A percentile compares a stretch with the other conserved stretches of the same genome.
Conservation (phyloP, 1,284 basidiomycete species). For the Agroathelia rolfsii region DNA sequence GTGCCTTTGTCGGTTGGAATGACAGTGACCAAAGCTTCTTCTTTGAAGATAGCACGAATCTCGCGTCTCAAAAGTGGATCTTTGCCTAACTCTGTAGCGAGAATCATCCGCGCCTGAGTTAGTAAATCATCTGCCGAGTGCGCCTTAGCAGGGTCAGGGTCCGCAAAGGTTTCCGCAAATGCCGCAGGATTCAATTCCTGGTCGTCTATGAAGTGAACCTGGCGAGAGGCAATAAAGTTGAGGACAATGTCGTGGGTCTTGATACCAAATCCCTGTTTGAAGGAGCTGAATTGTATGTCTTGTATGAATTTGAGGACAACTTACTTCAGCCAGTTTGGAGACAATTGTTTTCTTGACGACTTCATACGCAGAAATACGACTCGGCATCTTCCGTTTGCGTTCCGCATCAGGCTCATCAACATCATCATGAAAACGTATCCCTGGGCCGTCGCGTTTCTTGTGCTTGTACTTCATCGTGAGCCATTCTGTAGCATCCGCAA, state of each 20-base stretch:
- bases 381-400: conserved; percentile 74
- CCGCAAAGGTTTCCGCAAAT: conserved; percentile 73
- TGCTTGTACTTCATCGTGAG: conserved; percentile 78
- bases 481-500: conserved; percentile 91
- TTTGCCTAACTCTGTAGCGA: conserved; percentile 86
- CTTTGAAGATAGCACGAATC: conserved; percentile 71
- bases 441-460: conserved; percentile 54
- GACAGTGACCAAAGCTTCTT: conserved; percentile 73
- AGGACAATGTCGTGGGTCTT: conserved; percentile 70
- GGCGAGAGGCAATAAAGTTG: conserved; percentile 57
- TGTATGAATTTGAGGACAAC: conserved; percentile 15
- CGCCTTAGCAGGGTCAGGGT: conserved; percentile 48
- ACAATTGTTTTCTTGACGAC: conserved; percentile 73
- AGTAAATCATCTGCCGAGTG: conserved; percentile 53
- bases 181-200: conserved; percentile 62
- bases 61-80: conserved; percentile 84
- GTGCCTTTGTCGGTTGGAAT: conserved; percentile 89
- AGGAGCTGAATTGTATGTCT: too few species aligned
- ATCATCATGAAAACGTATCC: conserved; percentile 59
- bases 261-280: conserved; percentile 66
- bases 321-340: conserved; percentile 67
- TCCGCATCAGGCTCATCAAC: conserved; percentile 38
- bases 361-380: conserved; percentile 81
- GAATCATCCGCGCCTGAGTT: conserved; percentile 71
- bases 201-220: conserved; percentile 69